These are phyloP conservation scores for Globisporangium rhizosaccharum DNA, from an alignment of 352 stramenopile species.

Conservation along the genomic window DNA sequence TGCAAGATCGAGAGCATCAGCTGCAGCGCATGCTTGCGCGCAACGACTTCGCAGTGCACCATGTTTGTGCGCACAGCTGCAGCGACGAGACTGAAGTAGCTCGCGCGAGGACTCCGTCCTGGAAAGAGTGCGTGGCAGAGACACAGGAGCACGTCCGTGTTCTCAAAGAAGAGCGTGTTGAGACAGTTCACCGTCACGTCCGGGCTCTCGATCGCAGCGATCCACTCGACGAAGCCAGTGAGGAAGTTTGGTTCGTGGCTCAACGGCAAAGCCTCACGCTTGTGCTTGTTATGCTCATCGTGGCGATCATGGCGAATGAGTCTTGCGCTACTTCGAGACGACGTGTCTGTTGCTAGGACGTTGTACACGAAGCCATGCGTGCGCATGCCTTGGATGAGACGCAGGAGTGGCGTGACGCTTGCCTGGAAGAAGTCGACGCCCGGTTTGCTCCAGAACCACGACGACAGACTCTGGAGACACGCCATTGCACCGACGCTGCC, in stretches of 20 bases:
- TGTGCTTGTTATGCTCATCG: too few species aligned
- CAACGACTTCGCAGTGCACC: slow-evolving; percentile 26
- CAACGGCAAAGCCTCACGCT: too few species aligned
- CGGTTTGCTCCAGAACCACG: slow-evolving; percentile 29
- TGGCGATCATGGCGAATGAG: too few species aligned
- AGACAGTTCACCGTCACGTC: slow-evolving; percentile 27
- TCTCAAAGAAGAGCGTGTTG: slow-evolving; percentile 28
- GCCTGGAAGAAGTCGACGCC: slow-evolving; percentile 17
- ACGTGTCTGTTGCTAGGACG: background rate
- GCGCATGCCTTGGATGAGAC: slow-evolving; percentile 18
- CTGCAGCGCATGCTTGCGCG: slow-evolving; percentile 17
- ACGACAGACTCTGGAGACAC: slow-evolving; percentile 20
- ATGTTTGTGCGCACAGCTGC: slow-evolving; percentile 19
- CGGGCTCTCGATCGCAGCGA: slow-evolving; percentile 23
- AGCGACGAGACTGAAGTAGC: slow-evolving; percentile 24
- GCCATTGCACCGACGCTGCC: slow-evolving; percentile 10
- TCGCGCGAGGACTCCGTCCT: slow-evolving; percentile 8
- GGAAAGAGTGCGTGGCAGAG: slow-evolving; percentile 18
- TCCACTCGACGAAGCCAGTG: slow-evolving; percentile 22
- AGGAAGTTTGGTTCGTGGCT: slow-evolving; percentile 18
- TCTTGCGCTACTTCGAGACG: too few species aligned
- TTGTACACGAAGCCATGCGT: slow-evolving; percentile 5
- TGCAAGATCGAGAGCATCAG: slow-evolving; percentile 13
- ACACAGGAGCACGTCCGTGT: slow-evolving; percentile 20
- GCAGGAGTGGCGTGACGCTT: slow-evolving; percentile 16